Evolutionary conservation across 108 stramenopile genomes (phyloP), one percentile per base, ranked within the genome.

Genomic region (Nannochloropsis gaditana): DNA sequence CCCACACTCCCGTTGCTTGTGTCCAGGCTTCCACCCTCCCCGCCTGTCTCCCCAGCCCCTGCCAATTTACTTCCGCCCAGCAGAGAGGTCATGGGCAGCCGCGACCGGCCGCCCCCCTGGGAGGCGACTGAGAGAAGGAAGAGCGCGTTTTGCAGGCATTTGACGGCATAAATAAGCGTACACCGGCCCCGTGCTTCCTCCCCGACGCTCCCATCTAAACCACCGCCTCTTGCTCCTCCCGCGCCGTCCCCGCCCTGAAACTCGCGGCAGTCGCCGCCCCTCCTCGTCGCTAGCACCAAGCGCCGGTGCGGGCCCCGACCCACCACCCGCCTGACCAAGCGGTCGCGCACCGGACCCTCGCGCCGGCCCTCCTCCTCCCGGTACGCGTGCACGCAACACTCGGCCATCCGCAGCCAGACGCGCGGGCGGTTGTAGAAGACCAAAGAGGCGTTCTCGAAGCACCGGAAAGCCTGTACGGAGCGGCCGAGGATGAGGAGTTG

Each of bases 401-500:
- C 88, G 9, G 88, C 88, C 84, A 88, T 82, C 41, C 88, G 81
- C 44, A 88, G 73, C 88, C 88, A 88, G 41, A 88, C 83, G 44
- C 80, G 73, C 41, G 87, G 87, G 3, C 87, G 84, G 81, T 88
- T 88, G 81, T 88, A 84, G 84, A 88, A 88, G 4, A 88, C 80
- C 3, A 88, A 84, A 11, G 87, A 83, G 45, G 87, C 80, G 50
- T 81, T 80, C 80, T 88, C 87, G 59, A 88, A 84, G 87, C 87
- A 88, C 17, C 82, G 84, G 31, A 88, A 80, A 21, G 87, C 87
- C 81, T 83, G 84, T 31, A 11, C 79, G 3, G 87, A 81, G 21
- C 85, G 44, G 2, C 73, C 84, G 44, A 79, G 82, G 41, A 88
- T 44, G 45, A 85, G 59, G 44, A 89, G 45, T 79, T 89, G 88